These are phyloP conservation scores for Porogramme epimiltina DNA, from an alignment of 1,284 basidiomycete genomes.

Conservation along the genomic window DNA sequence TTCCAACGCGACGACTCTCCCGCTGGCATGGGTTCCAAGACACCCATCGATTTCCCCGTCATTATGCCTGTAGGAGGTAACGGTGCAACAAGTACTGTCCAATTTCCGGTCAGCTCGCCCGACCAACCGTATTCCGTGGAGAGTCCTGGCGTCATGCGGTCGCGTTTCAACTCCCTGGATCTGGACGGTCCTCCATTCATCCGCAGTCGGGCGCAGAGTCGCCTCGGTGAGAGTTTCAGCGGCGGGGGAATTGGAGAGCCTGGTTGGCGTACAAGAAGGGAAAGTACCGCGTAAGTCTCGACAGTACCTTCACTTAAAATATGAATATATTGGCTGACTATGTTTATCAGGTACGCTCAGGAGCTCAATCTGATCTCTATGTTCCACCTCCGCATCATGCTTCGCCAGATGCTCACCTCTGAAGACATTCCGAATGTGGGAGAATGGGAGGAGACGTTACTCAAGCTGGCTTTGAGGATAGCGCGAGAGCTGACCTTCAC, in stretches of 20 bases:
- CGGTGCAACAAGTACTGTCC: slow-evolving; percentile 67
- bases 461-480: slow-evolving; percentile 79
- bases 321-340: slow-evolving; percentile 10
- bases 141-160: slow-evolving; percentile 57
- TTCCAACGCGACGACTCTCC: slow-evolving; percentile 47
- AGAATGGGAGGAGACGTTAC: slow-evolving; percentile 86
- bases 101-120: slow-evolving; percentile 77
- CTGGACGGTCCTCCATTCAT: slow-evolving; percentile 77
- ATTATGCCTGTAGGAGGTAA: slow-evolving; percentile 50
- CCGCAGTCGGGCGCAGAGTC: slow-evolving; percentile 78
- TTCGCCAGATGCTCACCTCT: slow-evolving; percentile 83
- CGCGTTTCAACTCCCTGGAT: slow-evolving; percentile 67
- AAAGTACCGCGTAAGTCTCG: slow-evolving; percentile 77
- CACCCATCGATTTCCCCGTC: slow-evolving; percentile 56
- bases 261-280: slow-evolving; percentile 77
- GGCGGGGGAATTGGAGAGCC: slow-evolving; percentile 47
- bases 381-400: slow-evolving; percentile 85
- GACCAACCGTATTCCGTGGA: slow-evolving; percentile 50
- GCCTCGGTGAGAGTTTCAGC: slow-evolving; percentile 55
- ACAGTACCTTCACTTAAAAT: neutral
- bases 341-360: slow-evolving; percentile 63
- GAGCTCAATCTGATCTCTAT: slow-evolving; percentile 85
- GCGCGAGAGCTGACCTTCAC: slow-evolving; percentile 79
- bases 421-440: slow-evolving; percentile 76
- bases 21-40: slow-evolving; percentile 47